These are phyloP conservation scores for Ichthyophthirius multifiliis DNA, from an alignment of 169 alveolate genomes.

Conservation along the genomic window DNA sequence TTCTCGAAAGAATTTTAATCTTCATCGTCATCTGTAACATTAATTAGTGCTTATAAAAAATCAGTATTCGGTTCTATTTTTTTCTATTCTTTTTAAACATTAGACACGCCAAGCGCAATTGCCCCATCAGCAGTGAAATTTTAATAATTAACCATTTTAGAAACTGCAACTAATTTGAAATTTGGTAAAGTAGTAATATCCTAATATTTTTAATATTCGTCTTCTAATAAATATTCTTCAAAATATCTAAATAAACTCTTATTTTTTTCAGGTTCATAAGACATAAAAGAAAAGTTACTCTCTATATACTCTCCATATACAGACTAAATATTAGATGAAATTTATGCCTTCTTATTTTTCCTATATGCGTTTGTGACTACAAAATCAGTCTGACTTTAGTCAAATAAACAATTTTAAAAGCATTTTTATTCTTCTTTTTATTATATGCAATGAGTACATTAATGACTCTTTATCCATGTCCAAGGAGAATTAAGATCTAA, in stretches of 20 bases:
- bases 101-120: constrained; percentile 1
- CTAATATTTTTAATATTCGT: not conserved
- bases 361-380: not conserved
- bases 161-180: not conserved
- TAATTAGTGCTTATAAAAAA: not conserved
- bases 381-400: not conserved
- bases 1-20: too few relatives aligned
- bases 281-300: constrained; percentile 2
- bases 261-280: not conserved
- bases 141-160: not conserved
- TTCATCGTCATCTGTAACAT: too few relatives aligned
- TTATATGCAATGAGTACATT: not conserved
- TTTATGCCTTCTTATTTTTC: not conserved
- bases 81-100: not conserved
- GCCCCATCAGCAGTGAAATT: constrained; percentile 10
- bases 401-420: not conserved
- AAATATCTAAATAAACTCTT: not conserved
- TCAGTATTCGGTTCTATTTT: not conserved
- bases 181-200: not conserved
- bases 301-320: not conserved
- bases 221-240: not conserved
- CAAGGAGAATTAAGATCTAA: not conserved
- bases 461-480: not conserved
- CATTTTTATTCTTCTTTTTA: not conserved
- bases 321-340: not conserved